Evolutionary conservation across 2,329 filamentous ascomycete species (phyloP).

Genomic region (Coccinonectria pachysandricola): DNA sequence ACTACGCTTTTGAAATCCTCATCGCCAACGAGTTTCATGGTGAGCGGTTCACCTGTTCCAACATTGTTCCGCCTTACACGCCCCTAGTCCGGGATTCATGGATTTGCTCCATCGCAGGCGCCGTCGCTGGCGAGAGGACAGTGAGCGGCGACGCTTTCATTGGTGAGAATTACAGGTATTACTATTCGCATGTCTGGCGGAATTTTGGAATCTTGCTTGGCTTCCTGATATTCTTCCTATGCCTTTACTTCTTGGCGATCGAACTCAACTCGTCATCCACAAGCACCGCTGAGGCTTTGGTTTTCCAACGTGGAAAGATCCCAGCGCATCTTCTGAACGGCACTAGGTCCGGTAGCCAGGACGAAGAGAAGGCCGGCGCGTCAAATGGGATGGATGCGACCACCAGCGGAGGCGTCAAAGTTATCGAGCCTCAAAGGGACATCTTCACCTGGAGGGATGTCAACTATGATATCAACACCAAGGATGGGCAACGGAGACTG

Average conservation of each 20-base stretch:
- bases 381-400: not conserved
- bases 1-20: constrained; percentile 63
- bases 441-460: constrained; percentile 71
- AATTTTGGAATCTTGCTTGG: constrained; percentile 60
- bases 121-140: constrained; percentile 39
- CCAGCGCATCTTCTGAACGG: constrained; percentile 29
- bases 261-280: constrained; percentile 55
- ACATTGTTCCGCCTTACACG: constrained; percentile 36
- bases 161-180: constrained; percentile 43
- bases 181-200: constrained; percentile 49
- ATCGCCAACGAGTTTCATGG: constrained; percentile 63
- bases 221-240: constrained; percentile 54
- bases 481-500: constrained; percentile 53
- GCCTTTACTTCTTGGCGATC: constrained; percentile 50
- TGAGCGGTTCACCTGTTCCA: constrained; percentile 45
- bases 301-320: constrained; percentile 50
- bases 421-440: constrained; percentile 34
- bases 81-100: constrained; percentile 34
- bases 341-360: constrained; percentile 5
- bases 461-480: constrained; percentile 57
- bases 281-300: constrained; percentile 58
- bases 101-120: constrained; percentile 43
- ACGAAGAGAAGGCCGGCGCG: no score
- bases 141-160: constrained; percentile 56
- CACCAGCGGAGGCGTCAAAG: constrained; percentile 14